These are phyloP conservation scores for Metarhizium brunneum DNA, from an alignment of 2,329 filamentous ascomycete genomes.

Conservation along the genomic window DNA sequence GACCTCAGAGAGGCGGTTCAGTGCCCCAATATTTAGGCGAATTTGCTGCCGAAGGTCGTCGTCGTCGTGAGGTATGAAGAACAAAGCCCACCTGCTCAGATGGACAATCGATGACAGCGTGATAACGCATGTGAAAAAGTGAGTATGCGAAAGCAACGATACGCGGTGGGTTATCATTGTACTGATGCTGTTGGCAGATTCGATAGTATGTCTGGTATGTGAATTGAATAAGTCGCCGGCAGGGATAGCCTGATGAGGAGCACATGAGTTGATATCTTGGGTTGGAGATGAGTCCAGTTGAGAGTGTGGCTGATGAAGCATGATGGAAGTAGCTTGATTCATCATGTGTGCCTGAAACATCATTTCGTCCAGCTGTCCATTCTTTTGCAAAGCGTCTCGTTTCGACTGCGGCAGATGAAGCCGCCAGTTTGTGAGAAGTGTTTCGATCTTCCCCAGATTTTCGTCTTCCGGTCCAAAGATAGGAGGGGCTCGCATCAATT, in stretches of 20 bases:
- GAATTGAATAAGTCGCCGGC: constrained; percentile 45
- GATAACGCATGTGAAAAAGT: constrained; percentile 75
- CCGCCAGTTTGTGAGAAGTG: constrained; percentile 61
- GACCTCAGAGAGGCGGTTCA: constrained; percentile 58
- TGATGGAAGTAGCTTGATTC: constrained; percentile 53
- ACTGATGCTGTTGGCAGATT: constrained; percentile 69
- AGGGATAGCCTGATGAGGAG: constrained; percentile 44
- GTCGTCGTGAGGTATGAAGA: constrained; percentile 50
- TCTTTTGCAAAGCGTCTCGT: constrained; percentile 56
- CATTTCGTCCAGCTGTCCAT: constrained; percentile 74
- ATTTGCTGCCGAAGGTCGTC: constrained; percentile 66
- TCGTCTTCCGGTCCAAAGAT: constrained; percentile 44
- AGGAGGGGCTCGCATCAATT: constrained; percentile 54
- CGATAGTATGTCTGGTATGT: constrained; percentile 73
- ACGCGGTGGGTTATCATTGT: constrained; percentile 66
- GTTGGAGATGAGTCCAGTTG: constrained; percentile 58
- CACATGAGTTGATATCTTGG: constrained; percentile 54
- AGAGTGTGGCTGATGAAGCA: constrained; percentile 71
- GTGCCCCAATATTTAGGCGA: constrained; percentile 66
- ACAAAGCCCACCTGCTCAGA: constrained; percentile 66
- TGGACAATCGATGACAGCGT: constrained; percentile 74
- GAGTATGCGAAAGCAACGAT: constrained; percentile 63
- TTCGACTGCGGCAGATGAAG: constrained; percentile 69
- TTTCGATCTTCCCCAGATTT: constrained; percentile 41
- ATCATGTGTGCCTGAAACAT: constrained; percentile 90